Percentiles rank a stretch among this genome's conserved stretches.
These are phyloP conservation scores for Mycena olivaceomarginata DNA, from an alignment of 768 basidiomycete species.

Conservation along the genomic window DNA sequence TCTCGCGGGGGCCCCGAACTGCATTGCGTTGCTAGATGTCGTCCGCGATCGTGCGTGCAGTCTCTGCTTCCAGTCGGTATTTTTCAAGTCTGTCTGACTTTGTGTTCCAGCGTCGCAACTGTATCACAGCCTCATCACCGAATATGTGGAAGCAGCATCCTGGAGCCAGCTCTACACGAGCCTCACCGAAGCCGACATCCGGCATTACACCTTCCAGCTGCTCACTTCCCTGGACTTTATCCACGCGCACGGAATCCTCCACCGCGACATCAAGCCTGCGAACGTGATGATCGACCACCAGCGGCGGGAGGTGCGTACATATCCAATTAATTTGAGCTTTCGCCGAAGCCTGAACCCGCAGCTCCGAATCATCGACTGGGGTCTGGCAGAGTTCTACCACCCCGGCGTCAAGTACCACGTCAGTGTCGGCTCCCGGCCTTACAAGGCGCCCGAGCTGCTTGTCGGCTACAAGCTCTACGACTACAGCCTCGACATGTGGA, in stretches of 20 bases:
- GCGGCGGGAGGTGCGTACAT: slow-evolving; percentile 67
- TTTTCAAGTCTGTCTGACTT: too few species aligned
- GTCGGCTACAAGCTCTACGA: slow-evolving; percentile 86
- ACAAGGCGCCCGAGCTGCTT: slow-evolving; percentile 84
- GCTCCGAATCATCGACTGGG: slow-evolving; percentile 84
- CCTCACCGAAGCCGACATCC: slow-evolving; percentile 79
- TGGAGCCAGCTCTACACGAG: slow-evolving; percentile 76
- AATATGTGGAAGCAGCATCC: slow-evolving; percentile 76
- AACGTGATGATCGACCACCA: slow-evolving; percentile 87
- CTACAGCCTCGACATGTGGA: slow-evolving; percentile 85
- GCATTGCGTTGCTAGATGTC: slow-evolving; percentile 80
- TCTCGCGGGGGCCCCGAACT: slow-evolving; percentile 73
- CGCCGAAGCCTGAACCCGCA: slow-evolving; percentile 37
- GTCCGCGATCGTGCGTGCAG: slow-evolving; percentile 70
- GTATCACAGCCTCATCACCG: slow-evolving; percentile 80
- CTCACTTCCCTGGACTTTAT: slow-evolving; percentile 84
- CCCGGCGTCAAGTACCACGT: slow-evolving; percentile 83
- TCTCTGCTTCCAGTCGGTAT: too few species aligned
- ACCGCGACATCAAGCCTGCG: slow-evolving; percentile 67
- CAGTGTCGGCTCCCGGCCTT: slow-evolving; percentile 71
- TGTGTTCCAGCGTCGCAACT: slow-evolving; percentile 61
- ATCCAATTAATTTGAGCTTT: too few species aligned
- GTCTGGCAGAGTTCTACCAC: slow-evolving; percentile 86
- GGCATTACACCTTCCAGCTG: slow-evolving; percentile 81
- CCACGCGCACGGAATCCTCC: slow-evolving; percentile 77